Conservation (phyloP, 1,284 basidiomycete species). For the Agaricales sp. region DNA sequence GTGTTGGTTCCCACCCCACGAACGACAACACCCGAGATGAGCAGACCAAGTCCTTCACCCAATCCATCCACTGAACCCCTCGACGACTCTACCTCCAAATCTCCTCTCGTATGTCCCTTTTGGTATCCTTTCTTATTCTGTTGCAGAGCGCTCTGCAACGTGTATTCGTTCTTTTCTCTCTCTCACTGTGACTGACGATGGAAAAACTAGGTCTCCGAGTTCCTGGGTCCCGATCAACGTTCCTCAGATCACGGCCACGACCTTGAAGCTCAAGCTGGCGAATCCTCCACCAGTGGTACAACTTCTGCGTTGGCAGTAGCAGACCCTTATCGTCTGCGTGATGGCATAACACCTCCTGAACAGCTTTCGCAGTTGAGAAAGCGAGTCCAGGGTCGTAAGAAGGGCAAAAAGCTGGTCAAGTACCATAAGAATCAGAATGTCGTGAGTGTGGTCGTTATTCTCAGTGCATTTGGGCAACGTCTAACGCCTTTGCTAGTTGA, state of each 20-base stretch:
- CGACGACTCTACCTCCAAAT: background rate
- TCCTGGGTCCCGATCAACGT: background rate
- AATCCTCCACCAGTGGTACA: background rate
- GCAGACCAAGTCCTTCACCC: background rate
- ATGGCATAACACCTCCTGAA: constrained; percentile 45
- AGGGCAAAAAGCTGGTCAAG: constrained; percentile 32
- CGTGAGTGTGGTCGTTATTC: constrained; percentile 26
- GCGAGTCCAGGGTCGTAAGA: constrained; percentile 47
- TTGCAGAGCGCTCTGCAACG: too few species aligned
- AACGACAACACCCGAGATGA: background rate
- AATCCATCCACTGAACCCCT: background rate
- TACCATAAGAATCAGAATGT: constrained; percentile 84
- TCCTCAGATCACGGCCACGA: background rate
- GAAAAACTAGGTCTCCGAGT: background rate
- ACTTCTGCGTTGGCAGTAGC: constrained; percentile 4
- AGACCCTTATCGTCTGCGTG: constrained; percentile 56
- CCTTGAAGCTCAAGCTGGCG: background rate
- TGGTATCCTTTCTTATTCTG: background rate
- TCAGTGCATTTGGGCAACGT: constrained; percentile 5
- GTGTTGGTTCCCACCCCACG: background rate
- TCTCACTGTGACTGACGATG: too few species aligned
- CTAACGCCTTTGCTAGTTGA: constrained; percentile 43
- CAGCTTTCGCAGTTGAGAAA: constrained; percentile 51
- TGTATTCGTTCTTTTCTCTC: too few species aligned
- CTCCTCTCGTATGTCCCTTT: background rate